A percentile compares a stretch with the other conserved stretches of the same genome.
phyloP scores from a whole-genome alignment of 179 eudicot species.

The Beta macrorhiza region DNA sequence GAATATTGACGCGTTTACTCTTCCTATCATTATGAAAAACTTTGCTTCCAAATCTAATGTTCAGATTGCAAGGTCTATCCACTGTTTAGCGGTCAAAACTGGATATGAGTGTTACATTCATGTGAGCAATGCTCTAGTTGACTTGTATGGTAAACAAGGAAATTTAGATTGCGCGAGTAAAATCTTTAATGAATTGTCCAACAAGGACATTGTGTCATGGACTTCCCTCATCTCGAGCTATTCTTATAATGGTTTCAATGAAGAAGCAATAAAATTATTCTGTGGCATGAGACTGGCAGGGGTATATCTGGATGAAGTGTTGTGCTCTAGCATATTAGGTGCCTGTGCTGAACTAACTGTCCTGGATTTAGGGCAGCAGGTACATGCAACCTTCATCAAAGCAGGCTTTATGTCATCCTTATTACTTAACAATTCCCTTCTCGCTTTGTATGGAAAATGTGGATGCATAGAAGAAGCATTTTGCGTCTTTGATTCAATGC shows the following conservation, averaged over 20 bases:
- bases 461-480: constrained; percentile 67
- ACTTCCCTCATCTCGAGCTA: constrained; percentile 64
- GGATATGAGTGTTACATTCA: constrained; percentile 50
- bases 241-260: constrained; percentile 48
- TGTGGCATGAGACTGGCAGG: constrained; percentile 52
- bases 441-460: constrained; percentile 72
- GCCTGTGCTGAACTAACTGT: constrained; percentile 64
- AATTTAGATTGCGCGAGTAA: constrained; percentile 40
- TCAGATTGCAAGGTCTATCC: constrained; percentile 45
- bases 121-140: constrained; percentile 71
- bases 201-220: constrained; percentile 71
- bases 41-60: constrained; percentile 43
- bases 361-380: constrained; percentile 62
- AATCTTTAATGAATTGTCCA: constrained; percentile 40
- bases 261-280: constrained; percentile 59
- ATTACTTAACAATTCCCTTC: constrained; percentile 65
- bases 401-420: constrained; percentile 42
- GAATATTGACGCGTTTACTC: constrained; percentile 64
- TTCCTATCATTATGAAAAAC: constrained; percentile 66
- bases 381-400: constrained; percentile 60
- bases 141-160: constrained; percentile 66
- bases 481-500: constrained; percentile 51
- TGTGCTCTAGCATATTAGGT: constrained; percentile 51
- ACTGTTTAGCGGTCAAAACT: constrained; percentile 55
- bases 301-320: constrained; percentile 47